A percentile compares a stretch with the other conserved stretches of the same genome.
phyloP scores from a whole-genome alignment of 805 yeast genomes.

The Martiniozyma abietophila region DNA sequence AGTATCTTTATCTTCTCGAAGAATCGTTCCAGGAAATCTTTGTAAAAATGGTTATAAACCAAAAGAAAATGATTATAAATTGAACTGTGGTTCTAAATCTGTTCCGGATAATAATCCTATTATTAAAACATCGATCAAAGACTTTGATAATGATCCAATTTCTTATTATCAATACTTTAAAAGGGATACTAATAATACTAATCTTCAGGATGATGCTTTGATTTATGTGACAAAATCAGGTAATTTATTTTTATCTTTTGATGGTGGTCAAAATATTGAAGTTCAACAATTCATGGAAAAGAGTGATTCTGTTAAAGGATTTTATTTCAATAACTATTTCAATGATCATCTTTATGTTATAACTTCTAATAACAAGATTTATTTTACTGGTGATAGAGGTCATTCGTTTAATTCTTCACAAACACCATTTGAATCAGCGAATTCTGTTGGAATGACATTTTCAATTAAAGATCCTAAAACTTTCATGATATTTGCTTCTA shows the following conservation, averaged over 20 bases:
- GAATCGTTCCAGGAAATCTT: slow-evolving; percentile 20
- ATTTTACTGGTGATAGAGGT: slow-evolving; percentile 62
- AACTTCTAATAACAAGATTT: slow-evolving; percentile 41
- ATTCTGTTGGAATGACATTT: slow-evolving; percentile 41
- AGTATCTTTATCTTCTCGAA: slow-evolving; percentile 18
- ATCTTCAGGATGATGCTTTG: slow-evolving; percentile 52
- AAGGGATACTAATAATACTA: slow-evolving; percentile 30
- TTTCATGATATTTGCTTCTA: slow-evolving; percentile 63
- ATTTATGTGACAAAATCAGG: slow-evolving; percentile 47
- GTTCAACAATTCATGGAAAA: slow-evolving; percentile 41
- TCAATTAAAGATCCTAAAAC: slow-evolving; percentile 45
- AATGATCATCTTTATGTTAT: slow-evolving; percentile 48
- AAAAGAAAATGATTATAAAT: slow-evolving; percentile 17
- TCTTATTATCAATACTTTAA: slow-evolving; percentile 53
- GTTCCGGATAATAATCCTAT: slow-evolving; percentile 11
- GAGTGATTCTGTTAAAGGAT: slow-evolving; percentile 13
- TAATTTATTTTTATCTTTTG: slow-evolving; percentile 54
- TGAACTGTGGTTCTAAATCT: slow-evolving; percentile 30
- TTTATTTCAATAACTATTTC: slow-evolving; percentile 44
- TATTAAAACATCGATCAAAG: slow-evolving; percentile 30
- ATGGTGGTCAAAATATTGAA: slow-evolving; percentile 43
- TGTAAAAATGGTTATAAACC: slow-evolving; percentile 21
- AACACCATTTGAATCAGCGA: slow-evolving; percentile 40
- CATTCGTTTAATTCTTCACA: slow-evolving; percentile 33
- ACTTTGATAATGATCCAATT: slow-evolving; percentile 46